Evolutionary conservation across 441 rosid genomes (phyloP), one percentile per base, ranked within the genome.

Genomic region (Flueggea neowawraea): DNA sequence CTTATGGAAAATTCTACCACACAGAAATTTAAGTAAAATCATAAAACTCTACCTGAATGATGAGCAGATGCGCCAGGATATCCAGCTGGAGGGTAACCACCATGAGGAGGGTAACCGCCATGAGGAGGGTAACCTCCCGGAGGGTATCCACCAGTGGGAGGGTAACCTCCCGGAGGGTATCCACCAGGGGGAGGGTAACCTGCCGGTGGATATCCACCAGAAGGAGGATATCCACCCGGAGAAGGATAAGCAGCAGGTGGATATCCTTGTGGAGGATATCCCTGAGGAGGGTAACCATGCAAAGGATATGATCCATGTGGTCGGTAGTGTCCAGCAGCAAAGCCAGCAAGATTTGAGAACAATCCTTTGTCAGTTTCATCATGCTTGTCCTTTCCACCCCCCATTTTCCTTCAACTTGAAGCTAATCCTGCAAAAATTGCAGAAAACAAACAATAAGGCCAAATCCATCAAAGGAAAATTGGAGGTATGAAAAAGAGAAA

Each of bases 301-400:
- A 55, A 9, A 47, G 50, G 50, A 47, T 47, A 47, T 47, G 70
- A 77, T 2, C 75, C 73, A 2, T 76, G 77, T 3, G 73, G 77
- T 52, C 81, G 75, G 49, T 80, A 71, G 1, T 80, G 75, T 45
- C 82, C 89, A 0, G 75, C 73, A 52, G 85, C 88, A 61, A 39
- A 87, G 51, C 89, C 91, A 60, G 72, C 90, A 49, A 83, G 81
- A 69, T 74, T 45, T 11, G 90, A 85, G 69, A 90, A 75, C 62
- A 90, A 61, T 53, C 94, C 96, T 77, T 62, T 88, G 76, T 89
- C 89, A 13, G 65, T 60, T 11, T 67, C 86, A 55, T 69, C 70
- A 49, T 57, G 64, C 45, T 73, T 54, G 62, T 86, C 85, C 31
- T 69, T 69, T 58, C 81, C 84, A 16, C 79, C 80, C 31, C 80